Evolutionary conservation across 225 moss, liverwort and hornwort species (phyloP), one percentile per base, ranked within the genome.

Genomic region (Bryoerythrophyllum caledonicum): DNA sequence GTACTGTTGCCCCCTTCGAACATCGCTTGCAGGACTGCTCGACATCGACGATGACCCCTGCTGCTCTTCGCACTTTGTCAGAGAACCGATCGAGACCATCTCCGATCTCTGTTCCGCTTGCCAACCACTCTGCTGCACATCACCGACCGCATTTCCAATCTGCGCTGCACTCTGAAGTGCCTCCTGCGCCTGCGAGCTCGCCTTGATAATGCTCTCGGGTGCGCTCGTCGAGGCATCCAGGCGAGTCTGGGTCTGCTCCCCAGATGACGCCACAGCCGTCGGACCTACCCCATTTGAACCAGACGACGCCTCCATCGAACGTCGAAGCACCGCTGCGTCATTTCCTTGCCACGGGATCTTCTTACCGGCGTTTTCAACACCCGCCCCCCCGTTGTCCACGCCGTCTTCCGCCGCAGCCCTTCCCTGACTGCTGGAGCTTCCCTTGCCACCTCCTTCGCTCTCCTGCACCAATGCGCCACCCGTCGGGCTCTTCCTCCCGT

Each of bases 261-360:
- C 78, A 60, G 64, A 66, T 34, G 77, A 68, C 46, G 70, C 65
- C 32, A 55, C 80, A 78, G 44, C 63, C 75, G 72, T 10, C 16
- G 81, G 34, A 25, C 6, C 70, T 76, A 81, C 81, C 56, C 83
- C 89, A 37, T 68, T 74, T 30, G 86, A 87, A 32, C 85, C 84
- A 49, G 86, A 84, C 71, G 80, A 90, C 35, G 85, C 86, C 73
- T 94, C 93, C 66, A 85, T 82, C 68, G 93, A 66, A 27, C 90
- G 91, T 4, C 89, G 81, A 70, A 88, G 74, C 46, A 86, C 86
- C 25, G 80, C 81, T 34, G 80, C 82, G 62, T 94, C 91, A 59
- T 76, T 86, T 51, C 90, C 86, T 81, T 91, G 90, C 94, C 90
- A 93, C 16, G 79, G 82, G 69, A 40, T 74, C 72, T 88, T 91